Evolutionary conservation across 306 rosid species (phyloP).

Genomic region (Trifolium pratense): DNA sequence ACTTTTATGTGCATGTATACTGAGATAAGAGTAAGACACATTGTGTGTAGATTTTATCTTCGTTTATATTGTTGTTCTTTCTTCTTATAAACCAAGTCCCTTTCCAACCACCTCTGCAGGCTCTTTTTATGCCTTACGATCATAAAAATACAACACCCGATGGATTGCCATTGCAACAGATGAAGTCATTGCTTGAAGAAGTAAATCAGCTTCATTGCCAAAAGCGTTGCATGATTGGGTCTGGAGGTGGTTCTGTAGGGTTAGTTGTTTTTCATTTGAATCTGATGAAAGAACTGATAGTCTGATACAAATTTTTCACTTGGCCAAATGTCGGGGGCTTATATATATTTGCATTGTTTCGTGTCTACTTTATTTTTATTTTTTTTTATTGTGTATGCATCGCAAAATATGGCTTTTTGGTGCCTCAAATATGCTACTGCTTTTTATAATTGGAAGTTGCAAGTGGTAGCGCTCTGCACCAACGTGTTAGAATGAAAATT

Average conservation of each 20-base stretch:
- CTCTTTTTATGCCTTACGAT: conserved; percentile 97
- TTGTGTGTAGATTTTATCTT: background rate
- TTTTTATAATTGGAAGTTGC: conserved; percentile 23
- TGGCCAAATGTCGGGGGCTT: conserved; percentile 29
- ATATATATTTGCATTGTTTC: conserved; percentile 14
- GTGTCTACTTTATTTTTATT: background rate
- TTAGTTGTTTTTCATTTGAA: conserved; percentile 52
- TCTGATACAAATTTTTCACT: conserved; percentile 19
- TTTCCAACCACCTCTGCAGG: conserved; percentile 55
- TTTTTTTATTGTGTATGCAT: conserved; percentile 13
- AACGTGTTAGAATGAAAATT: conserved; percentile 2
- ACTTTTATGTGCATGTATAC: background rate
- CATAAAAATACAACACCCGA: conserved; percentile 90
- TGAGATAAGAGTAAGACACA: background rate
- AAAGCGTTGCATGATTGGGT: conserved; percentile 81
- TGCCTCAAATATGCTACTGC: conserved; percentile 13
- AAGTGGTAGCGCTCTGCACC: conserved; percentile 19
- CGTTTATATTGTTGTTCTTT: background rate
- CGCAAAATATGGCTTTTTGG: background rate
- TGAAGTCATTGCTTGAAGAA: conserved; percentile 85
- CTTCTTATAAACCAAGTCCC: background rate
- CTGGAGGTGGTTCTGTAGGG: conserved; percentile 99
- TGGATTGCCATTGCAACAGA: conserved; percentile 66
- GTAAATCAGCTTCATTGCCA: conserved; percentile 80
- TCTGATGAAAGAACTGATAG: conserved; percentile 10